Percentiles rank a stretch among this genome's conserved stretches.
Evolutionary conservation across 257 asterid genomes (phyloP).

Genomic region (Apocynum venetum): DNA sequence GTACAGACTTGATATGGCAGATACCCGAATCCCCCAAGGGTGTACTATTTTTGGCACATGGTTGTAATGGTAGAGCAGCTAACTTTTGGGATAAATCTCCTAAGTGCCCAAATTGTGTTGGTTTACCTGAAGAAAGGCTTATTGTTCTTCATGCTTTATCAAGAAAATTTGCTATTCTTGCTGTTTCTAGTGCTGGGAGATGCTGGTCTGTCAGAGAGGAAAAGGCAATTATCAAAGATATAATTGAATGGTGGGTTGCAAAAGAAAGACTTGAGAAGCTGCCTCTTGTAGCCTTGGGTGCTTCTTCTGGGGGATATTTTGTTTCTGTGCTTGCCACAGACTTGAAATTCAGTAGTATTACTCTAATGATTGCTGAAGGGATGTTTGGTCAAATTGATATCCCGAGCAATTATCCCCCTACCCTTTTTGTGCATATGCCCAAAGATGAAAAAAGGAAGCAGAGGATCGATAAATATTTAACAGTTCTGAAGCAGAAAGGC

Average conservation of each 20-base stretch:
- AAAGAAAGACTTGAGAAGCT: constrained; percentile 48
- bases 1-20: constrained; percentile 78
- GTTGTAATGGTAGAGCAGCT: constrained; percentile 81
- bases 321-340: constrained; percentile 69
- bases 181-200: constrained; percentile 65
- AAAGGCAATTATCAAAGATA: constrained; percentile 45
- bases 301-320: constrained; percentile 93
- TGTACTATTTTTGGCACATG: constrained; percentile 85
- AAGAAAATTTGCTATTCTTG: constrained; percentile 69
- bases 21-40: constrained; percentile 76
- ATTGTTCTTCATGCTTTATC: constrained; percentile 72
- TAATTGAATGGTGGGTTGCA: constrained; percentile 60
- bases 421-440: constrained; percentile 95
- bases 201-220: constrained; percentile 87
- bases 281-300: constrained; percentile 85
- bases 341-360: constrained; percentile 49
- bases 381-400: constrained; percentile 54
- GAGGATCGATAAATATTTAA: constrained; percentile 53
- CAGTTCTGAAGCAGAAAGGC: constrained; percentile 54
- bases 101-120: constrained; percentile 68
- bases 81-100: constrained; percentile 89
- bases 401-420: constrained; percentile 57
- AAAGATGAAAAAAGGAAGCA: constrained; percentile 66
- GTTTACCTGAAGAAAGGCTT: constrained; percentile 94
- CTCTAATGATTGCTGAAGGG: constrained; percentile 90